Evolutionary conservation across 1,139 yeast genomes (phyloP).

Genomic region (Sugiyamaella sp.): DNA sequence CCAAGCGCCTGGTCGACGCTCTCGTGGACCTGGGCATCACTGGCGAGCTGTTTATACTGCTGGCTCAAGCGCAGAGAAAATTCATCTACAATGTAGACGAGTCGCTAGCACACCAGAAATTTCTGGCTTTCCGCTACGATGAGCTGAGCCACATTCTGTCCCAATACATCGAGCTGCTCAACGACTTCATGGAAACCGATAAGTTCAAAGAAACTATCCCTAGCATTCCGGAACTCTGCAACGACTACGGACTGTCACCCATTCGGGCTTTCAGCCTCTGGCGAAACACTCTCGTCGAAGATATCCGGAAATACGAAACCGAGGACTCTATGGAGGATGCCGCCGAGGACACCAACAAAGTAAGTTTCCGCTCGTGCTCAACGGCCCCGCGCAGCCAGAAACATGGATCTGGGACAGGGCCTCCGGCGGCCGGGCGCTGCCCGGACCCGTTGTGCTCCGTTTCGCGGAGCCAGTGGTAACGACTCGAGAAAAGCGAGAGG

Average conservation of each 20-base stretch:
- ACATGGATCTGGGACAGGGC: not conserved
- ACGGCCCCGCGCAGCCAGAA: too few relatives aligned
- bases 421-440: not conserved
- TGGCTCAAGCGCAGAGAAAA: constrained; percentile 52
- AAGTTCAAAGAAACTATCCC: constrained; percentile 48
- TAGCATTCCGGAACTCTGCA: constrained; percentile 52
- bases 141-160: constrained; percentile 68
- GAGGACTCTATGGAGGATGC: constrained; percentile 18
- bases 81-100: constrained; percentile 47
- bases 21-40: constrained; percentile 53
- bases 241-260: constrained; percentile 56
- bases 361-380: not conserved
- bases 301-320: constrained; percentile 34
- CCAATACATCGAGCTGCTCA: constrained; percentile 62
- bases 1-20: constrained; percentile 54
- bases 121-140: constrained; percentile 71
- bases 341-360: constrained; percentile 20
- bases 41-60: constrained; percentile 65
- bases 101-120: constrained; percentile 61
- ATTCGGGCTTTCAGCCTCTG: constrained; percentile 80
- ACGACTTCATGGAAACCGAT: constrained; percentile 50
- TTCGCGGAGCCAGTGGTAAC: too few relatives aligned
- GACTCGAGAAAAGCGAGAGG: not conserved
- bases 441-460: too few relatives aligned
- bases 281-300: constrained; percentile 54